Percentiles rank a stretch among this genome's conserved stretches.
Evolutionary conservation across 257 asterid genomes (phyloP).

Genomic region (Solanum etuberosum): DNA sequence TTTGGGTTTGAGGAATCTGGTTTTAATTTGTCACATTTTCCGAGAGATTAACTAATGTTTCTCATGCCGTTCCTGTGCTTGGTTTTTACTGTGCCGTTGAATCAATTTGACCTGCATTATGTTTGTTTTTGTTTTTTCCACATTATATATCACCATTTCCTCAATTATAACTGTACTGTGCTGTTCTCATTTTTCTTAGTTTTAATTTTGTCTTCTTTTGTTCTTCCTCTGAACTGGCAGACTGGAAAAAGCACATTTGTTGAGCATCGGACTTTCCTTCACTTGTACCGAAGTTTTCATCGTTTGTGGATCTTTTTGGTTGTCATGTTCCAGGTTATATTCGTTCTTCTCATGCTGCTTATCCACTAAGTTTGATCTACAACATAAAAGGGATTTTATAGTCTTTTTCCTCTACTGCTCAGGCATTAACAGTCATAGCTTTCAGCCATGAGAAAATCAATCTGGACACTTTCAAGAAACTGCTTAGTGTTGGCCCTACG

Average conservation of each 20-base stretch:
- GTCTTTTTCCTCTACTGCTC: constrained; percentile 9
- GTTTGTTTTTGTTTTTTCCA: background rate
- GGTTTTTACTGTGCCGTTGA: background rate
- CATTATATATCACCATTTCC: background rate
- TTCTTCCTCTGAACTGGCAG: constrained; percentile 24
- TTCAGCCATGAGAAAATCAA: constrained; percentile 58
- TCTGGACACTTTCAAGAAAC: constrained; percentile 52
- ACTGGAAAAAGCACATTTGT: constrained; percentile 92
- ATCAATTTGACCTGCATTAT: background rate
- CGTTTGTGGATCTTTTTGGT: constrained; percentile 92
- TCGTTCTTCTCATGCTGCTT: background rate
- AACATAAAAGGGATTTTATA: background rate
- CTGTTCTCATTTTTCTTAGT: background rate
- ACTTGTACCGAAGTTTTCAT: constrained; percentile 91
- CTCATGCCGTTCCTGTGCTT: background rate
- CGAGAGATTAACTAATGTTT: background rate
- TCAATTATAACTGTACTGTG: background rate
- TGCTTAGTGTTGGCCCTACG: constrained; percentile 88
- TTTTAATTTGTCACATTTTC: background rate
- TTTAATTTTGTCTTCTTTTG: background rate
- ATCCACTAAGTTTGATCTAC: background rate
- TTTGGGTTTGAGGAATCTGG: background rate
- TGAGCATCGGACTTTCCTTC: constrained; percentile 95
- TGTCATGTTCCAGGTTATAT: constrained; percentile 86
- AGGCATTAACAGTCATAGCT: constrained; percentile 85